Evolutionary conservation across 345 rosid species (phyloP).

Genomic region (Cardiospermum halicacabum): DNA sequence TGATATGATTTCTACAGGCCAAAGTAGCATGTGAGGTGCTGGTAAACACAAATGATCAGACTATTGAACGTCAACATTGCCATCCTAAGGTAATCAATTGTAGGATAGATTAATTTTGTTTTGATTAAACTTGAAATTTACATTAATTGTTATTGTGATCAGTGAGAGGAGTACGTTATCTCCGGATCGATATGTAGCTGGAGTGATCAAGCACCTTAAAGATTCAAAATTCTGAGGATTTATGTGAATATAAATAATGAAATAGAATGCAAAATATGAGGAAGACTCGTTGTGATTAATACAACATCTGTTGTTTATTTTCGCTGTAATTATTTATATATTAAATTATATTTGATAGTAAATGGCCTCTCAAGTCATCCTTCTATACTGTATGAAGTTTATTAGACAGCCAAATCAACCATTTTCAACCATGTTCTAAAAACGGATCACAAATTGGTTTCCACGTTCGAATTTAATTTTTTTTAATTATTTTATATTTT

Average conservation of each 20-base stretch:
- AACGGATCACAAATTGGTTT: too few relatives aligned
- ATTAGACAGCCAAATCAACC: too few relatives aligned
- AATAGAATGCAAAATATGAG: neutral
- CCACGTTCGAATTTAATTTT: too few relatives aligned
- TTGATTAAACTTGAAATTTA: too few relatives aligned
- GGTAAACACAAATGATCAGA: slow-evolving; percentile 36
- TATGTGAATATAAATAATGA: neutral
- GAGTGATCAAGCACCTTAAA: slow-evolving; percentile 8
- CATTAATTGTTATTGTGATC: neutral
- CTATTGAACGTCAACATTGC: slow-evolving; percentile 36
- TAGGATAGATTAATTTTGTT: neutral
- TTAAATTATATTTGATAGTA: too few relatives aligned
- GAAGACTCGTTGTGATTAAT: neutral
- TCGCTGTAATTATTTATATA: neutral
- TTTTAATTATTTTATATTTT: too few relatives aligned
- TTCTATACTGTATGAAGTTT: too few relatives aligned
- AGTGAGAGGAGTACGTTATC: neutral
- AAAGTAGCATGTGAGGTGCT: slow-evolving; percentile 35
- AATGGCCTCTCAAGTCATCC: too few relatives aligned
- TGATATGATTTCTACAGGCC: slow-evolving; percentile 17
- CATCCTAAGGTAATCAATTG: slow-evolving; percentile 23
- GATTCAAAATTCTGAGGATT: neutral
- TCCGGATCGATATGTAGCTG: neutral
- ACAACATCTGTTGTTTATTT: neutral
- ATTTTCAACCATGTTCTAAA: too few relatives aligned